Percentiles rank a stretch among this genome's conserved stretches.
Conservation (phyloP, 805 yeast species). For the Zygosaccharomyces bisporus region DNA sequence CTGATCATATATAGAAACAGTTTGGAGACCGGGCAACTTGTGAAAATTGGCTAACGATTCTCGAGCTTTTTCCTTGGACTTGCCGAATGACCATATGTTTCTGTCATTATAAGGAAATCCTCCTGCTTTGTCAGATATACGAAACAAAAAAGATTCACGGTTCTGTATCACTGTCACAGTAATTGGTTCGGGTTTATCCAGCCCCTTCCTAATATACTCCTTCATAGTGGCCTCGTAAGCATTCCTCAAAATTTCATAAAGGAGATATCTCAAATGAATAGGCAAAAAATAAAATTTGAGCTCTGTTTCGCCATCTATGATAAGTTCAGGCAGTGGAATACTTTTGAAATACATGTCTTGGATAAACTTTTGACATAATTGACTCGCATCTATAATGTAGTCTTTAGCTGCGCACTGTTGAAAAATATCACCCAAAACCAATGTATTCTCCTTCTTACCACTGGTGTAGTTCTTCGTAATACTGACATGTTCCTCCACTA, state of each 20-base stretch:
- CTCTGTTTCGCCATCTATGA: conserved; percentile 68
- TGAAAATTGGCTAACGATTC: conserved; percentile 64
- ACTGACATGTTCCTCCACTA: conserved; percentile 87
- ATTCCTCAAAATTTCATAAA: conserved; percentile 86
- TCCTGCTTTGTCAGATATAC: conserved; percentile 88
- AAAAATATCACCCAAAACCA: conserved; percentile 75
- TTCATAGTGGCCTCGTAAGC: conserved; percentile 76
- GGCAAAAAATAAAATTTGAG: conserved; percentile 76
- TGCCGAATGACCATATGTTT: conserved; percentile 85
- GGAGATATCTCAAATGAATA: conserved; percentile 78
- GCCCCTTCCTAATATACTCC: conserved; percentile 38
- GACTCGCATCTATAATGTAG: conserved; percentile 54
- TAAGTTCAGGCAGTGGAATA: conserved; percentile 64
- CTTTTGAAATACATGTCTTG: conserved; percentile 49
- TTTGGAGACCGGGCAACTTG: conserved; percentile 58
- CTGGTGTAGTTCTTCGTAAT: conserved; percentile 60
- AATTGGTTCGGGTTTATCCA: conserved; percentile 62
- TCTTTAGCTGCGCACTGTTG: conserved; percentile 71
- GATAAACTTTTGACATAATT: conserved; percentile 49
- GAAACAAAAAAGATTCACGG: conserved; percentile 61
- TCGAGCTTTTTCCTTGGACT: conserved; percentile 56
- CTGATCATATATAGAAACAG: conserved; percentile 35
- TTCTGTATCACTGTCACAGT: conserved; percentile 68
- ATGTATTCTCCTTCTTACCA: conserved; percentile 41
- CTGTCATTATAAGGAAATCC: conserved; percentile 59